Evolutionary conservation across 2,329 filamentous ascomycete genomes (phyloP).

Genomic region (Phyllosticta citribraziliensis): DNA sequence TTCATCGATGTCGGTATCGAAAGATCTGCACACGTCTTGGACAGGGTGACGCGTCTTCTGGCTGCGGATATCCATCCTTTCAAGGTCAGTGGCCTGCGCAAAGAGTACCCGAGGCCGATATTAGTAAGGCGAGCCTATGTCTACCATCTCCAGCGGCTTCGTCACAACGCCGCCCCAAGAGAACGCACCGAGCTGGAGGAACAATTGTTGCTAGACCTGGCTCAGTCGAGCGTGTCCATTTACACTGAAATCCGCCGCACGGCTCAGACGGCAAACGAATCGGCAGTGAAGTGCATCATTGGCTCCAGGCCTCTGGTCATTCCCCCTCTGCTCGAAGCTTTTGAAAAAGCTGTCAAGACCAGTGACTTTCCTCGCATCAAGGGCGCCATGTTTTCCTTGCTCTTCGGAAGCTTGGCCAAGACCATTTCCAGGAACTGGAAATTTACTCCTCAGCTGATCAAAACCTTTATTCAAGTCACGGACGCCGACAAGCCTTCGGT

Average conservation of each 20-base stretch:
- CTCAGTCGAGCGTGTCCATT: slow-evolving; percentile 77
- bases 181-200: slow-evolving; percentile 88
- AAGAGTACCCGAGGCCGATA: slow-evolving; percentile 86
- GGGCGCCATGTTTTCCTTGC: slow-evolving; percentile 79
- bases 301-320: slow-evolving; percentile 84
- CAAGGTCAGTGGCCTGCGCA: slow-evolving; percentile 86
- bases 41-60: slow-evolving; percentile 75
- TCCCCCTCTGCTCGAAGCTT: slow-evolving; percentile 68
- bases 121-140: slow-evolving; percentile 86
- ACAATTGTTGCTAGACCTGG: slow-evolving; percentile 71
- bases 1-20: slow-evolving; percentile 97
- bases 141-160: slow-evolving; percentile 87
- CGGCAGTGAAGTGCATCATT: slow-evolving; percentile 82
- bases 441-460: slow-evolving; percentile 82
- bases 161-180: slow-evolving; percentile 82
- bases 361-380: slow-evolving; percentile 89
- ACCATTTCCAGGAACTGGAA: slow-evolving; percentile 89
- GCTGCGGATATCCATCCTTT: slow-evolving; percentile 82
- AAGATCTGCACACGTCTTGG: slow-evolving; percentile 83
- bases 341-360: slow-evolving; percentile 67
- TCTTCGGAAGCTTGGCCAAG: slow-evolving; percentile 81
- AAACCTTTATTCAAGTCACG: slow-evolving; percentile 79
- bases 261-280: slow-evolving; percentile 85
- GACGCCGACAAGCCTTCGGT: slow-evolving; percentile 90
- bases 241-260: slow-evolving; percentile 95